These are phyloP conservation scores for Plasmodium gonderi DNA, from an alignment of 169 alveolate genomes.

Conservation along the genomic window DNA sequence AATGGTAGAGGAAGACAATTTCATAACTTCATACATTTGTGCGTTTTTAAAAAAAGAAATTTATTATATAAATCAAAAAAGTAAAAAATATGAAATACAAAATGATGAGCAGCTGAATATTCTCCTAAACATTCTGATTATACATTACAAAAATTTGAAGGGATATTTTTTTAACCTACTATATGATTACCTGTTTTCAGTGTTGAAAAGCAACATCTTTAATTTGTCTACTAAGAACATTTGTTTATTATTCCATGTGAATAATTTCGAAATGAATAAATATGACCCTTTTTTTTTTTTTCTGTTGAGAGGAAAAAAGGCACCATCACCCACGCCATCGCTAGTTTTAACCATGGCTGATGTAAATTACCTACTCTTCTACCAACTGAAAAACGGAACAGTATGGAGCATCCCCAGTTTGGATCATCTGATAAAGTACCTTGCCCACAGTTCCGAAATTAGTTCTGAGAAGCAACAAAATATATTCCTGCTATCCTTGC, in stretches of 20 bases:
- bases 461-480: slow-evolving; percentile 26
- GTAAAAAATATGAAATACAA: neutral
- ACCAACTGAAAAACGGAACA: slow-evolving; percentile 43
- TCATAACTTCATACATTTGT: slow-evolving; percentile 30
- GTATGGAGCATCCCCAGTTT: neutral
- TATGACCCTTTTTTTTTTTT: slow-evolving; percentile 55
- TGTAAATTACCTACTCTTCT: slow-evolving; percentile 45
- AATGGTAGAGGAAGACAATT: neutral
- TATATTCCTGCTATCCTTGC: slow-evolving; percentile 22
- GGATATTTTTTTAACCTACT: slow-evolving; percentile 27
- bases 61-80: neutral
- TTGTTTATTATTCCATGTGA: slow-evolving; percentile 45
- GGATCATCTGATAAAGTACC: neutral
- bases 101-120: neutral
- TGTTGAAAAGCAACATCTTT: slow-evolving; percentile 9
- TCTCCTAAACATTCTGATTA: slow-evolving; percentile 17
- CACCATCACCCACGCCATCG: neutral
- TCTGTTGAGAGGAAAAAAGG: neutral
- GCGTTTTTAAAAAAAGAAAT: slow-evolving; percentile 63
- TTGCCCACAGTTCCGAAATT: neutral
- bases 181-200: slow-evolving; percentile 35
- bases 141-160: slow-evolving; percentile 23
- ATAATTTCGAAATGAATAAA: slow-evolving; percentile 24
- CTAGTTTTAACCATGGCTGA: neutral
- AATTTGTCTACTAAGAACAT: slow-evolving; percentile 30